A percentile compares a stretch with the other conserved stretches of the same genome.
Evolutionary conservation across 176 grass and related monocot species (phyloP).

Genomic region (Musa acuminata): DNA sequence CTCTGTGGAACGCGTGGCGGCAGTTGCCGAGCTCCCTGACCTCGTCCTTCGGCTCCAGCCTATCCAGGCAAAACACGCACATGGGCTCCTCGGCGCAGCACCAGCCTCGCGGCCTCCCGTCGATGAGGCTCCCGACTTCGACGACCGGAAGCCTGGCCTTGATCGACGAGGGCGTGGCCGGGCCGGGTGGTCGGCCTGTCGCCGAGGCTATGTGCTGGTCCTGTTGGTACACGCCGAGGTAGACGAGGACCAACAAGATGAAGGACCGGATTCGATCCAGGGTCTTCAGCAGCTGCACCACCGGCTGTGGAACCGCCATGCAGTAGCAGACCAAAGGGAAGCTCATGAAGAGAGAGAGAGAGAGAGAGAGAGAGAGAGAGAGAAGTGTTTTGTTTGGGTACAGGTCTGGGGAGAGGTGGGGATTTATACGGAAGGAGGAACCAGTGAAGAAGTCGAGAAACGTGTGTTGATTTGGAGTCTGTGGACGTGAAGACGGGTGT

Average conservation of each 20-base stretch:
- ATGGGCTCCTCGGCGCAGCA: no score
- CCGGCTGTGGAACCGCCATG: constrained; percentile 35
- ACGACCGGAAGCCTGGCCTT: constrained; percentile 45
- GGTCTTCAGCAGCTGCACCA: constrained; percentile 44
- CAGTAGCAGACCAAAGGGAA: constrained; percentile 62
- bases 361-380: neutral
- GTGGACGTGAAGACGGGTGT: no score
- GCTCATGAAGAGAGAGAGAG: constrained; percentile 40
- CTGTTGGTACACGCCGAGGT: constrained; percentile 35
- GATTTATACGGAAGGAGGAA: no score
- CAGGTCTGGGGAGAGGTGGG: no score
- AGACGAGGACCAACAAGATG: constrained; percentile 26
- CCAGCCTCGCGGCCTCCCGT: neutral
- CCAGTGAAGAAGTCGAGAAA: no score
- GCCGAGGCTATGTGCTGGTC: neutral
- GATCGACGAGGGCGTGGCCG: constrained; percentile 8
- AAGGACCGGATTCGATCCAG: constrained; percentile 26
- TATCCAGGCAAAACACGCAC: constrained; percentile 13
- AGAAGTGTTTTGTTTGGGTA: neutral
- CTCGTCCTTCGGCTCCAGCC: neutral
- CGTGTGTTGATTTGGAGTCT: no score
- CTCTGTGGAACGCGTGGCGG: constrained; percentile 11
- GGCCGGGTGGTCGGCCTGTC: constrained; percentile 15
- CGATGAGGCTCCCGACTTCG: constrained; percentile 27
- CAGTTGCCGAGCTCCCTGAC: constrained; percentile 13